These are phyloP conservation scores for Linnemannia elongata DNA, from an alignment of 192 early-diverging fungal genomes.

Conservation along the genomic window DNA sequence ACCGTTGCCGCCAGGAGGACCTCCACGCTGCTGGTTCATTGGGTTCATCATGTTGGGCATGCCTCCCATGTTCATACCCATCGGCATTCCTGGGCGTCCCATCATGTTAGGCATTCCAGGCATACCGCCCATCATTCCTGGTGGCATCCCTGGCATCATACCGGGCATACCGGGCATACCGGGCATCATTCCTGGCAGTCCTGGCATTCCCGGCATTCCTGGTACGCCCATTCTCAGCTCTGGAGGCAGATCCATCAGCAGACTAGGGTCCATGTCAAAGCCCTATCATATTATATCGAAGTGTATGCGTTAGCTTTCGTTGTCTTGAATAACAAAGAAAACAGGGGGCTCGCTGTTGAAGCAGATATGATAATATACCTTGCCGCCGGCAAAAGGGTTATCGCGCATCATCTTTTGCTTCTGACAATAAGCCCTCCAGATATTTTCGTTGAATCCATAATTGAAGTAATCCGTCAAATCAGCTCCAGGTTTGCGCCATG, in stretches of 20 bases:
- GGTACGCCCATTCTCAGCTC: constrained; percentile 52
- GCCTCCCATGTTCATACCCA: constrained; percentile 47
- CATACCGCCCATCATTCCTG: constrained; percentile 59
- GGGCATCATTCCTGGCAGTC: constrained; percentile 60
- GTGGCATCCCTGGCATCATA: constrained; percentile 61
- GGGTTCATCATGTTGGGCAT: constrained; percentile 57
- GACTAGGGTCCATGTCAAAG: constrained; percentile 40
- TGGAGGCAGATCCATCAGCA: constrained; percentile 37
- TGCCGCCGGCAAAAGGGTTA: constrained; percentile 68
- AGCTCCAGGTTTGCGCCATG: constrained; percentile 94
- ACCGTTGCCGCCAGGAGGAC: constrained; percentile 40
- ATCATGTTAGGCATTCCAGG: constrained; percentile 53
- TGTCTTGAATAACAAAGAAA: too few species aligned
- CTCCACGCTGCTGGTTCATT: constrained; percentile 43
- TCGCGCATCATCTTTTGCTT: constrained; percentile 93
- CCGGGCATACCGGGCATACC: constrained; percentile 57
- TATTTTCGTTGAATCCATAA: constrained; percentile 97
- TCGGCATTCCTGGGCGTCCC: constrained; percentile 56
- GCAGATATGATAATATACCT: constrained; percentile 57
- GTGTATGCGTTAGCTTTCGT: neutral
- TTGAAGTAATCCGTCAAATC: constrained; percentile 99
- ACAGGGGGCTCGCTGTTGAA: too few species aligned
- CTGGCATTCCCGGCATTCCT: constrained; percentile 63
- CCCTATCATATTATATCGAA: constrained; percentile 32
- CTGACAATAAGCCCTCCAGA: constrained; percentile 94